These are phyloP conservation scores for Talaromyces sp. DNA, from an alignment of 2,329 filamentous ascomycete species.

Conservation along the genomic window DNA sequence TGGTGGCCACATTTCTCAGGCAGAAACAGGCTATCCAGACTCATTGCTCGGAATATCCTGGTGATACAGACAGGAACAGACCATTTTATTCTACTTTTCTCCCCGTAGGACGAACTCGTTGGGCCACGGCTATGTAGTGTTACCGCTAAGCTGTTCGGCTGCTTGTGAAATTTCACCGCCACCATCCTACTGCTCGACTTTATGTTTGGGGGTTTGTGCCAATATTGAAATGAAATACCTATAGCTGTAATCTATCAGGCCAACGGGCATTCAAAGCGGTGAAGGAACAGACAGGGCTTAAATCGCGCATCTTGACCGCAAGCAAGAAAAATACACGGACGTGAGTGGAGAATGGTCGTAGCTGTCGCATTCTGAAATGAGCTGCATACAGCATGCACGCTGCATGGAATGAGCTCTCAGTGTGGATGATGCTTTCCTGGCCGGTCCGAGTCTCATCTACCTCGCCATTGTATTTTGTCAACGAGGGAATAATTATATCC, in stretches of 20 bases:
- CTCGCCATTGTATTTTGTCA: no score
- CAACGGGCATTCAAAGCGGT: neutral
- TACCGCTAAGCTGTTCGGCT: neutral
- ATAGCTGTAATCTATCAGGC: neutral
- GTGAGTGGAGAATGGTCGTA: neutral
- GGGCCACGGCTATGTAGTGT: neutral
- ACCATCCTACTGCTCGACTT: neutral
- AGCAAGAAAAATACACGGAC: neutral
- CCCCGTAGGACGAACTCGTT: no score
- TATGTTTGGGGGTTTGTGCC: neutral
- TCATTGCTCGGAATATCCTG: no score
- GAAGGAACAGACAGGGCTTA: neutral
- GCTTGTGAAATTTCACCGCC: constrained; percentile 3
- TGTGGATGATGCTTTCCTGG: neutral
- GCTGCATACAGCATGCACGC: neutral
- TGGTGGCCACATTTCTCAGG: neutral
- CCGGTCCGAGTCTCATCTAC: neutral
- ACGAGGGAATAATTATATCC: neutral
- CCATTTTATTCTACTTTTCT: no score
- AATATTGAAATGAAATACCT: neutral
- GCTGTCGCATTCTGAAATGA: neutral
- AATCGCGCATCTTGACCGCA: constrained; percentile 6
- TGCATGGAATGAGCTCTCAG: neutral
- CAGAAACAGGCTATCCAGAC: neutral
- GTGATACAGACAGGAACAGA: no score